Evolutionary conservation across 2,329 filamentous ascomycete genomes (phyloP), one percentile per base, ranked within the genome.

Genomic region (Claviceps purpurea): DNA sequence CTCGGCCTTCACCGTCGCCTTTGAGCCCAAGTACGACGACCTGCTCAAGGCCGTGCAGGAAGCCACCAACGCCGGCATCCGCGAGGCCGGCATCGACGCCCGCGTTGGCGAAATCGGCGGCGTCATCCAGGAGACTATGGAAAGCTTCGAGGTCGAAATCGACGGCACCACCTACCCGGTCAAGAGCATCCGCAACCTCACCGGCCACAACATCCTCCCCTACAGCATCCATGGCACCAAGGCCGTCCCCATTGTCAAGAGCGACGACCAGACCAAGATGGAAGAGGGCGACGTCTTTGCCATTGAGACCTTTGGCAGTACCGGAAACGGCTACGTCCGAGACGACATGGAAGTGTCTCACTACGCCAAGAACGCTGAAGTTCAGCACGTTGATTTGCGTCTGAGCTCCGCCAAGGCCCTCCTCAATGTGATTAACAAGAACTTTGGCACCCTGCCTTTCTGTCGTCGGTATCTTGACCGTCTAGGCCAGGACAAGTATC

Each of bases 201-300:
- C 87, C 63, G 89, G 89, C 10, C 90, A 96, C 73, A 91, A 87
- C 59, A 96, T 96, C 63, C 76, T 87, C 52, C 89, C 82, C 56
- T 93, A 90, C 73, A 83, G 82, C 66, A 96, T 96, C 61, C 90
- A 96, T 70, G 89, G 90, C 53, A 86, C 82, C 61, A 96, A 96
- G 76, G 89, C 87, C 58, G 88, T 96, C 50, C 91, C 90, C 0
- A 95, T 96, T 62, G 89, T 96, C 57, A 95, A 95, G 74, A 84
- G 82, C 56, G 79, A 80, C 56, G 88, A 95, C 63, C 82, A 84
- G 66, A 94, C 89, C 50, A 95, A 95, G 77, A 97, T 97, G 91
- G 90, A 96, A 71, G 91, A 96, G 70, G 89, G 89, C 43, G 90
- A 97, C 64, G 84, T 89, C 18, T 97, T 94, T 67, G 90, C 90